Conservation (phyloP, 768 basidiomycete genomes). For the Tulasnella sp. region DNA sequence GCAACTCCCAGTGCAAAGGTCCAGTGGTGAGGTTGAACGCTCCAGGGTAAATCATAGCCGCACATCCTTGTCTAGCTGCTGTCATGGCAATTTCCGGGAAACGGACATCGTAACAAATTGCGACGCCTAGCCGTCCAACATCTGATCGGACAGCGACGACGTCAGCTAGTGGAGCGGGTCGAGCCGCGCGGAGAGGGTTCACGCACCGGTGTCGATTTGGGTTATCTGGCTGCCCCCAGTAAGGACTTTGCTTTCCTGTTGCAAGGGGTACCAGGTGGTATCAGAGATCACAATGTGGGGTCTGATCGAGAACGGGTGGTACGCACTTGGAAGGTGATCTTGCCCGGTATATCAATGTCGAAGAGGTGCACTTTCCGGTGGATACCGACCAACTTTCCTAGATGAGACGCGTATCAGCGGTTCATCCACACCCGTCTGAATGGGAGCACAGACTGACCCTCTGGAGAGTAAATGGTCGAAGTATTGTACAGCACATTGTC, state of each 20-base stretch:
- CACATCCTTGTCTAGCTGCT: constrained; percentile 84
- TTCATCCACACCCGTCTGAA: neutral
- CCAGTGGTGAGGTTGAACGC: constrained; percentile 97
- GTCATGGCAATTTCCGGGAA: constrained; percentile 94
- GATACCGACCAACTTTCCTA: constrained; percentile 78
- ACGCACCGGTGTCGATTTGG: constrained; percentile 80
- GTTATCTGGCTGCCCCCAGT: constrained; percentile 70
- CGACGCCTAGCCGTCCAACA: constrained; percentile 95
- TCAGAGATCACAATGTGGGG: constrained; percentile 21
- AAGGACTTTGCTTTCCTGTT: constrained; percentile 81
- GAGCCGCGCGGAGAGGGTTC: neutral
- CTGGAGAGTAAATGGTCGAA: constrained; percentile 81
- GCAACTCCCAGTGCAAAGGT: constrained; percentile 91
- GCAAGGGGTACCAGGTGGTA: neutral
- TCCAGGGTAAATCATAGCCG: constrained; percentile 84
- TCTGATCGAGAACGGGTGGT: neutral
- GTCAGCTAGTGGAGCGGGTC: neutral
- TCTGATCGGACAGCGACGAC: constrained; percentile 44
- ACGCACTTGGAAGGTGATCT: constrained; percentile 78
- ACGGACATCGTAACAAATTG: constrained; percentile 93
- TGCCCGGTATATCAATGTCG: constrained; percentile 93
- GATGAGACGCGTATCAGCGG: constrained; percentile 22
- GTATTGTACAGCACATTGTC: constrained; percentile 84
- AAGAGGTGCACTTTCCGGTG: constrained; percentile 97
- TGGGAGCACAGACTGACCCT: constrained; percentile 44